These are phyloP conservation scores for Fraxinus paxiana DNA, from an alignment of 305 asterid genomes.

Conservation along the genomic window DNA sequence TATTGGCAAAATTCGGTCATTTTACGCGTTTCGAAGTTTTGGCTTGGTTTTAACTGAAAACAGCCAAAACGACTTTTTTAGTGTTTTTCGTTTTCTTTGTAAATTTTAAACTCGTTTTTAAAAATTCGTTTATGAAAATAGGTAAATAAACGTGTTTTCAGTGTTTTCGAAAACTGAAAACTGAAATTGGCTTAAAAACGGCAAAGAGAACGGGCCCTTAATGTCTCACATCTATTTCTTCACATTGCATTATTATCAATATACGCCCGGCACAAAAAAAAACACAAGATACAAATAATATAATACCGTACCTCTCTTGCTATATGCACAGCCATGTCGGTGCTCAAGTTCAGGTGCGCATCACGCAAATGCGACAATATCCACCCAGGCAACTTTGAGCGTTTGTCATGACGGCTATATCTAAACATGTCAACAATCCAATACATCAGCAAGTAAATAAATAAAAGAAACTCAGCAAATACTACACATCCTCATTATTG, in stretches of 20 bases:
- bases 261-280: not conserved
- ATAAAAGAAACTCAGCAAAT: not conserved
- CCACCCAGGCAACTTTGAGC: conserved; percentile 94
- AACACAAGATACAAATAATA: not conserved
- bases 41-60: too few relatives aligned
- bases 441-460: not conserved
- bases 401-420: conserved; percentile 93
- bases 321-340: conserved; percentile 96
- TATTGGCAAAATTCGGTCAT: too few relatives aligned
- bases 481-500: not conserved
- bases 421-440: conserved; percentile 37
- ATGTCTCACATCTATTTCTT: not conserved
- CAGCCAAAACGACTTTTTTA: too few relatives aligned
- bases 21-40: too few relatives aligned
- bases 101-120: too few relatives aligned
- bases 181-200: too few relatives aligned
- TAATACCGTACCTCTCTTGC: conserved; percentile 73
- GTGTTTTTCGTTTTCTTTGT: too few relatives aligned
- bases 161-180: too few relatives aligned
- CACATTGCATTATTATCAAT: not conserved
- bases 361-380: conserved; percentile 89
- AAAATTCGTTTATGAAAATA: too few relatives aligned
- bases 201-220: not conserved
- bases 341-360: conserved; percentile 91
- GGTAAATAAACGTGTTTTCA: too few relatives aligned